phyloP scores from a whole-genome alignment of 2,329 filamentous ascomycete genomes.

The Colletotrichum godetiae region DNA sequence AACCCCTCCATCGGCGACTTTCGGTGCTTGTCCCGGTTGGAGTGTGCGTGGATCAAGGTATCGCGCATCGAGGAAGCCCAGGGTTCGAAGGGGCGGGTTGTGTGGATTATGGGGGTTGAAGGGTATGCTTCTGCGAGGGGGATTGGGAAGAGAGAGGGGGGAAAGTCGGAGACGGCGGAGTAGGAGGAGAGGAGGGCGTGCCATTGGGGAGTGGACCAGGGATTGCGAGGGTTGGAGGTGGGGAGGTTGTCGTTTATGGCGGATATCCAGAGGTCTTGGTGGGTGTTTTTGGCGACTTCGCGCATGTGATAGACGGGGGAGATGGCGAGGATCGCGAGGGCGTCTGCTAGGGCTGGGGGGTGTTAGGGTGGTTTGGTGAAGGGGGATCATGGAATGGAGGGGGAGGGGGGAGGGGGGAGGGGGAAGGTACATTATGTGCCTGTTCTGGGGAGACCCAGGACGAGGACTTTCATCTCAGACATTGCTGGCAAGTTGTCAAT shows the following conservation, averaged over 20 bases:
- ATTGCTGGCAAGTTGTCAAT: not conserved
- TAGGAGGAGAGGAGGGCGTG: slow-evolving; percentile 48
- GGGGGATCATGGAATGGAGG: no score
- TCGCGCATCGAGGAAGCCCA: slow-evolving; percentile 62
- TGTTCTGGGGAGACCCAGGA: slow-evolving; percentile 46
- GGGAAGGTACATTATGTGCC: slow-evolving; percentile 44
- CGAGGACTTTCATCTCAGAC: slow-evolving; percentile 45
- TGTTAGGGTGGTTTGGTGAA: not conserved
- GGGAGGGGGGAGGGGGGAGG: not conserved
- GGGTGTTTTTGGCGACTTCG: slow-evolving; percentile 45
- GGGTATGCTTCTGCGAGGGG: slow-evolving; percentile 72
- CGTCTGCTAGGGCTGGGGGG: slow-evolving; percentile 42
- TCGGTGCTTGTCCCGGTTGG: slow-evolving; percentile 25
- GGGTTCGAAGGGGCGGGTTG: slow-evolving; percentile 66
- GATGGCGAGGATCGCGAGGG: slow-evolving; percentile 43
- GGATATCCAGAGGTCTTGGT: slow-evolving; percentile 47
- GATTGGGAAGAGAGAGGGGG: slow-evolving; percentile 56
- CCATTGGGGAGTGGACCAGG: slow-evolving; percentile 45
- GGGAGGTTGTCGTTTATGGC: slow-evolving; percentile 47
- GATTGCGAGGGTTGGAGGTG: slow-evolving; percentile 33
- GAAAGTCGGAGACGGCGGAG: slow-evolving; percentile 41
- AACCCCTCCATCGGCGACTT: slow-evolving; percentile 40
- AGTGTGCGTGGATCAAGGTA: slow-evolving; percentile 41
- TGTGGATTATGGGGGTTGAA: slow-evolving; percentile 71
- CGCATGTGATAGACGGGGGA: slow-evolving; percentile 48